phyloP scores from a whole-genome alignment of 257 asterid species.

The Salvia miltiorrhiza region DNA sequence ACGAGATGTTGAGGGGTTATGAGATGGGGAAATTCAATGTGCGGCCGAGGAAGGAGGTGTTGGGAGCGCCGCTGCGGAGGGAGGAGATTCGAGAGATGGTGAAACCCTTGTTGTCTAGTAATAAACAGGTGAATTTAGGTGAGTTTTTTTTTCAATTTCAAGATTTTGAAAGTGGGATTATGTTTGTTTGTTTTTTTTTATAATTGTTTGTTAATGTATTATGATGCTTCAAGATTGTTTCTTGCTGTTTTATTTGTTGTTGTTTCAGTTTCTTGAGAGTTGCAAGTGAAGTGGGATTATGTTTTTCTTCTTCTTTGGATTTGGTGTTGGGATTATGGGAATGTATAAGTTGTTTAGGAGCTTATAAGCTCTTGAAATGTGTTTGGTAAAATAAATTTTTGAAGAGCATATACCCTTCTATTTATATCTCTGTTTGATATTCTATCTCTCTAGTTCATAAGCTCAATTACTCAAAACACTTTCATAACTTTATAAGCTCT shows the following conservation, averaged over 20 bases:
- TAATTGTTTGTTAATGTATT: not conserved
- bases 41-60: slow-evolving; percentile 61
- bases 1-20: slow-evolving; percentile 70
- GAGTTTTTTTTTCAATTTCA: slow-evolving; percentile 14
- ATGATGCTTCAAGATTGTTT: not conserved
- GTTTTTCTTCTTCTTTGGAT: not conserved
- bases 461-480: too few relatives aligned
- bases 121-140: slow-evolving; percentile 92
- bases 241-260: not conserved
- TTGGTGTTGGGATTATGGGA: not conserved
- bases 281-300: not conserved
- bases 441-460: too few relatives aligned
- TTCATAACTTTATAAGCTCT: too few relatives aligned
- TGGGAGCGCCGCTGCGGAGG: slow-evolving; percentile 65
- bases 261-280: slow-evolving; percentile 1
- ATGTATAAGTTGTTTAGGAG: too few relatives aligned
- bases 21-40: slow-evolving; percentile 45
- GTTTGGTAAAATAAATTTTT: too few relatives aligned
- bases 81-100: slow-evolving; percentile 65
- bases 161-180: not conserved
- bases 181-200: not conserved
- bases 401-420: too few relatives aligned
- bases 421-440: too few relatives aligned
- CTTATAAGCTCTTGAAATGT: too few relatives aligned
- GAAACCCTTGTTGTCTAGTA: slow-evolving; percentile 52